These are phyloP conservation scores for Aristolochia contorta DNA, from an alignment of 164 flowering plant species.

Conservation along the genomic window DNA sequence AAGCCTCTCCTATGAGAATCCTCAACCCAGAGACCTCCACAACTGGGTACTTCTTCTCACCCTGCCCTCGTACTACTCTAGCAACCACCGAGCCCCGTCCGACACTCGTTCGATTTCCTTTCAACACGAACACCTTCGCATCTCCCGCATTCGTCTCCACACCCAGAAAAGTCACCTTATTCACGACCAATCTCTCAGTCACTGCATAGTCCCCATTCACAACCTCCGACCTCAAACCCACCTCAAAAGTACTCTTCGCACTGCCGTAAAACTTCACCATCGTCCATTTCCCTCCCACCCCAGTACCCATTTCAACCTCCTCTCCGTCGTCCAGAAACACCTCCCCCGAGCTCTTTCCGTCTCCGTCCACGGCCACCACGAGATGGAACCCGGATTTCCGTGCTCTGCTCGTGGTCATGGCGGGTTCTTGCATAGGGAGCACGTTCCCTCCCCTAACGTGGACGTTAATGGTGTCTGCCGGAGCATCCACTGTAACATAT, in stretches of 20 bases:
- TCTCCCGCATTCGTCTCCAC: conserved; percentile 13
- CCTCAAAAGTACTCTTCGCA: conserved; percentile 7
- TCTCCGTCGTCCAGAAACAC: conserved; percentile 77
- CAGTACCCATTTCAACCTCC: conserved; percentile 49
- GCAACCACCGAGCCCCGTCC: background rate
- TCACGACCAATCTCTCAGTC: conserved; percentile 36
- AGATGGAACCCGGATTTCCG: conserved; percentile 48
- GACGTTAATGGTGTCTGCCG: conserved; percentile 49
- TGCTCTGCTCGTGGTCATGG: conserved; percentile 49
- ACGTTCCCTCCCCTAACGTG: conserved; percentile 63
- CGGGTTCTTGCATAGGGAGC: conserved; percentile 64
- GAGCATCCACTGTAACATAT: conserved; percentile 41
- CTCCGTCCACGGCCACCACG: conserved; percentile 31
- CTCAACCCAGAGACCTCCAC: conserved; percentile 26
- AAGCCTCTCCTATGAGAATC: conserved; percentile 34
- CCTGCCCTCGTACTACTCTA: conserved; percentile 1
- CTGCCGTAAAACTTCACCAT: conserved; percentile 31
- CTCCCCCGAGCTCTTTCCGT: conserved; percentile 36
- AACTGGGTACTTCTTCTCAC: conserved; percentile 12
- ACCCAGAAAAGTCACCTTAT: conserved; percentile 48
- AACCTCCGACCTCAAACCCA: conserved; percentile 36
- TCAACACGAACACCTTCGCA: background rate
- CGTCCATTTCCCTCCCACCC: conserved; percentile 42
- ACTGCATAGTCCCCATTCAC: conserved; percentile 42
- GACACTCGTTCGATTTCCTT: background rate